These are phyloP conservation scores for Schizopora paradoxa DNA, from an alignment of 1,284 basidiomycete species.

Conservation along the genomic window DNA sequence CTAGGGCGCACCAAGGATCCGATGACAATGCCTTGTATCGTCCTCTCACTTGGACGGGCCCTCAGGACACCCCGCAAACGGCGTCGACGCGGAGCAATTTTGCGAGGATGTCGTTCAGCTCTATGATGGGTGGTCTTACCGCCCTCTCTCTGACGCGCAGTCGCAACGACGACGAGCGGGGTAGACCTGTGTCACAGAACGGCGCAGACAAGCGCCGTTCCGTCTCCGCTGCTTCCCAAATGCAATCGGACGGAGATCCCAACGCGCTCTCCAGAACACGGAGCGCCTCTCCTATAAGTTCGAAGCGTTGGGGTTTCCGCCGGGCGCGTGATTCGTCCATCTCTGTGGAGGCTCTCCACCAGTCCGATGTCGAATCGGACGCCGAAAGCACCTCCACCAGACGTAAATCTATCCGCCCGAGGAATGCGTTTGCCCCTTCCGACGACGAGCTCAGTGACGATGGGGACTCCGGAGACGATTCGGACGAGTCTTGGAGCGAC, in stretches of 20 bases:
- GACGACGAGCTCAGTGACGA: slow-evolving; percentile 45
- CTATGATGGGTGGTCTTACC: slow-evolving; percentile 65
- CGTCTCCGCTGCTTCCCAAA: slow-evolving; percentile 38
- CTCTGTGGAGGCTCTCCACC: slow-evolving; percentile 63
- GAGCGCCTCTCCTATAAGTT: slow-evolving; percentile 67
- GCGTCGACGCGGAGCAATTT: slow-evolving; percentile 43
- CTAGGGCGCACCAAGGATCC: slow-evolving; percentile 30
- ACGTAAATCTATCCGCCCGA: slow-evolving; percentile 40
- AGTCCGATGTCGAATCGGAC: slow-evolving; percentile 66
- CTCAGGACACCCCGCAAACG: slow-evolving; percentile 24
- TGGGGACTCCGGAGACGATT: slow-evolving; percentile 32
- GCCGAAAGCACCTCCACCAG: slow-evolving; percentile 37
- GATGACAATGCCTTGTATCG: slow-evolving; percentile 39
- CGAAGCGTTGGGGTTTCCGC: too few species aligned
- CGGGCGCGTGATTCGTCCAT: slow-evolving; percentile 65
- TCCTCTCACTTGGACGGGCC: slow-evolving; percentile 25
- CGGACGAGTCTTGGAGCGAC: slow-evolving; percentile 42
- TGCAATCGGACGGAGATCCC: slow-evolving; percentile 26
- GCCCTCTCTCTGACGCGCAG: slow-evolving; percentile 53
- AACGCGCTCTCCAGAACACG: slow-evolving; percentile 37
- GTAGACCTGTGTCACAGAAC: slow-evolving; percentile 26
- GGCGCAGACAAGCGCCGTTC: slow-evolving; percentile 42
- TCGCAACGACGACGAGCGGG: slow-evolving; percentile 34
- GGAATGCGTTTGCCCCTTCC: slow-evolving; percentile 45
- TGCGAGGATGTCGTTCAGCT: slow-evolving; percentile 57